A percentile compares a stretch with the other conserved stretches of the same genome.
Conservation (phyloP, 2,329 filamentous ascomycete species). For the Monosporascus sp. region DNA sequence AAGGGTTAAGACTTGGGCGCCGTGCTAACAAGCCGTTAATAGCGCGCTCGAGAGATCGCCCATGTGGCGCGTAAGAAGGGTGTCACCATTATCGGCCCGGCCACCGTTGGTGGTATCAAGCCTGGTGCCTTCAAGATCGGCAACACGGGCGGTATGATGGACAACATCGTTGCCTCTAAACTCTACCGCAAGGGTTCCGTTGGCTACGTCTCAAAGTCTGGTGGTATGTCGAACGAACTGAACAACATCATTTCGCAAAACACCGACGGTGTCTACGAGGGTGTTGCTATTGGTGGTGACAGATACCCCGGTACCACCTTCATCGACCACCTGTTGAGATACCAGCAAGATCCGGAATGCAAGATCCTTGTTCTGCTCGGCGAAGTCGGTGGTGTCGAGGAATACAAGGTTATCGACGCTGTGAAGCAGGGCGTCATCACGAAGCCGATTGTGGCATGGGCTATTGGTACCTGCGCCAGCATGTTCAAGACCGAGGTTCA, state of each 20-base stretch:
- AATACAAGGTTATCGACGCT: constrained; percentile 98
- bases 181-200: constrained; percentile 99
- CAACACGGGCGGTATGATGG: constrained; percentile 99
- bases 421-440: constrained; percentile 92
- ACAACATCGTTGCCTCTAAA: constrained; percentile 99
- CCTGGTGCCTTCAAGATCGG: constrained; percentile 99
- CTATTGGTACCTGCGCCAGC: constrained; percentile 97
- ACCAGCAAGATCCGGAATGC: constrained; percentile 94
- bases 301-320: constrained; percentile 98
- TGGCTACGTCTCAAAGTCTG: constrained; percentile 99
- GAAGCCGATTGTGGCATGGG: constrained; percentile 99
- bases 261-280: constrained; percentile 97
- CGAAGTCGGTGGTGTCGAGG: constrained; percentile 98
- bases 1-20: not conserved
- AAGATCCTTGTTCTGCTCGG: constrained; percentile 95
- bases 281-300: constrained; percentile 98
- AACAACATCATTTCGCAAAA: constrained; percentile 99
- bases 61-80: constrained; percentile 97
- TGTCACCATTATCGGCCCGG: constrained; percentile 96
- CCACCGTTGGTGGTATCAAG: constrained; percentile 98
- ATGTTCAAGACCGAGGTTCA: constrained; percentile 99
- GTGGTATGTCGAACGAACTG: constrained; percentile 99
- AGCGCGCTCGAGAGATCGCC: constrained; percentile 97
- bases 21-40: constrained; percentile 5
- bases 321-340: constrained; percentile 96